Conservation (phyloP, 257 asterid species). For the Buddleja alternifolia region DNA sequence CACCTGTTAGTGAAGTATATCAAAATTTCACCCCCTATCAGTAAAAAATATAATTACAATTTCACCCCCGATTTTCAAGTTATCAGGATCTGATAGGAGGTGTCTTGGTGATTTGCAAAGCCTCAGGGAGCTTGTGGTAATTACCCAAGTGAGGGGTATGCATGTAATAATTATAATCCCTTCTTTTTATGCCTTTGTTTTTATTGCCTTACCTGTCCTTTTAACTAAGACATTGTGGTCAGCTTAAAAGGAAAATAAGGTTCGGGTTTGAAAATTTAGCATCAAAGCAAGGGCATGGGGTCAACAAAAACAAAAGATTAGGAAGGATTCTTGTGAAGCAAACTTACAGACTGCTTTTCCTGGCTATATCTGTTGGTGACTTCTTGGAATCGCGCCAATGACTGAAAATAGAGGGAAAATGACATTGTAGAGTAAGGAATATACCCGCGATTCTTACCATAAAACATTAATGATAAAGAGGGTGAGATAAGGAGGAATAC, state of each 20-base stretch:
- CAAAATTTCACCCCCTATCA: too few species aligned
- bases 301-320: slow-evolving; percentile 16
- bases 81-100: too few species aligned
- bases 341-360: slow-evolving; percentile 94
- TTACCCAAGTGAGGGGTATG: too few species aligned
- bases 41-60: too few species aligned
- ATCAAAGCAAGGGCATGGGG: slow-evolving; percentile 9
- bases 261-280: not conserved
- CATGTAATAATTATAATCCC: too few species aligned
- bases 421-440: not conserved
- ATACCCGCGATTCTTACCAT: not conserved
- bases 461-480: not conserved
- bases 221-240: not conserved
- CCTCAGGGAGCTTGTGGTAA: too few species aligned
- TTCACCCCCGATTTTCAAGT: too few species aligned
- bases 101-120: too few species aligned
- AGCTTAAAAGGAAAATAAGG: slow-evolving; percentile 6
- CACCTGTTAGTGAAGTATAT: too few species aligned
- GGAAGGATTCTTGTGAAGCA: slow-evolving; percentile 28
- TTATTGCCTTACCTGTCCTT: not conserved
- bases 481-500: slow-evolving; percentile 36
- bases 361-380: slow-evolving; percentile 88
- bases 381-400: slow-evolving; percentile 96
- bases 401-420: slow-evolving; percentile 49
- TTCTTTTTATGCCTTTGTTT: not conserved